Conservation (phyloP, 129 eudicot genomes). For the Glebionis coronaria region DNA sequence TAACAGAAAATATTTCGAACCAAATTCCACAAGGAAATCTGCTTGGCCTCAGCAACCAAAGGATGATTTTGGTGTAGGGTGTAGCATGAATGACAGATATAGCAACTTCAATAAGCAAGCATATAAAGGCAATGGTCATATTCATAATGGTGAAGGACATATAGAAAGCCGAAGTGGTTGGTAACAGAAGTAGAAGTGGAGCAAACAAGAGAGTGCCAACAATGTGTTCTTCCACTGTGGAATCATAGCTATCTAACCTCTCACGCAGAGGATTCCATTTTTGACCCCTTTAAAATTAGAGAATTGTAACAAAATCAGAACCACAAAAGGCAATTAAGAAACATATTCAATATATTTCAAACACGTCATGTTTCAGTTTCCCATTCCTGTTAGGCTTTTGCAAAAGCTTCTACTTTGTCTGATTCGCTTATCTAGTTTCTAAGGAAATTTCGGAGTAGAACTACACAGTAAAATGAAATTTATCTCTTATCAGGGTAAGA, state of each 20-base stretch:
- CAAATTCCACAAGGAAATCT: slow-evolving; percentile 93
- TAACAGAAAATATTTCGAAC: slow-evolving; percentile 52
- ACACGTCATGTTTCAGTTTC: no score
- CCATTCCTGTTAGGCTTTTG: no score
- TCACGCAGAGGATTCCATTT: slow-evolving; percentile 94
- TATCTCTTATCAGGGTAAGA: no score
- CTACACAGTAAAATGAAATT: no score
- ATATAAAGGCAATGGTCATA: slow-evolving; percentile 44
- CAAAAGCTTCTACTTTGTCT: no score
- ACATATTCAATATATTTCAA: neutral
- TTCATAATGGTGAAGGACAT: slow-evolving; percentile 78
- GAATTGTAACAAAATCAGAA: neutral
- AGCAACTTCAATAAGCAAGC: slow-evolving; percentile 45
- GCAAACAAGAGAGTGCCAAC: slow-evolving; percentile 92
- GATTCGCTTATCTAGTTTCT: no score
- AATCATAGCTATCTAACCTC: slow-evolving; percentile 89
- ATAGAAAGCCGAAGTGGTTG: slow-evolving; percentile 90
- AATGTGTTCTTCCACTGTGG: slow-evolving; percentile 90
- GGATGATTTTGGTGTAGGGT: slow-evolving; percentile 64
- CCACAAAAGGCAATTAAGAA: neutral
- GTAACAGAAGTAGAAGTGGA: slow-evolving; percentile 77
- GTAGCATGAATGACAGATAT: slow-evolving; percentile 83
- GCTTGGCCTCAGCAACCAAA: slow-evolving; percentile 61
- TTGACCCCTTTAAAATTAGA: slow-evolving; percentile 61
- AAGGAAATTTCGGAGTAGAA: no score